These are phyloP conservation scores for Mucor circinelloides DNA, from an alignment of 371 early-diverging fungal species.

Conservation along the genomic window DNA sequence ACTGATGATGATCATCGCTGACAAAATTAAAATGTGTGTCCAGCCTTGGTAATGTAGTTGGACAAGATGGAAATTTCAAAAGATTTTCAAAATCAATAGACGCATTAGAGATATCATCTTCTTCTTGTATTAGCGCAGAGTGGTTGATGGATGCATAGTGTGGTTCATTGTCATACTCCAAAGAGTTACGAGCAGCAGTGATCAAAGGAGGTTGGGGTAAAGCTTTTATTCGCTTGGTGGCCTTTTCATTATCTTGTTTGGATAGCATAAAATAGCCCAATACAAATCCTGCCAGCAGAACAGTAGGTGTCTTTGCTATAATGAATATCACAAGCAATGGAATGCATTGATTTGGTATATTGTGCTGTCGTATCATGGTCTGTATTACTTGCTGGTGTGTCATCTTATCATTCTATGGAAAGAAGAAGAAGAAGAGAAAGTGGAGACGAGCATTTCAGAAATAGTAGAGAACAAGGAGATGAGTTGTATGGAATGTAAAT, in stretches of 20 bases:
- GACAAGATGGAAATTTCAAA: conserved; percentile 18
- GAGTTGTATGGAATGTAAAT: background rate
- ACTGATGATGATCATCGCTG: conserved; percentile 2
- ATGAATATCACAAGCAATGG: conserved; percentile 9
- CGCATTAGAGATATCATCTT: conserved; percentile 5
- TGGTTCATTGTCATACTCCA: background rate
- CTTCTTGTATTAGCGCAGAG: background rate
- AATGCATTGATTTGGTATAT: conserved; percentile 8
- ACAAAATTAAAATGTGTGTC: conserved; percentile 17
- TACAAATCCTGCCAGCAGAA: conserved; percentile 13
- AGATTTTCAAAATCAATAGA: conserved; percentile 17
- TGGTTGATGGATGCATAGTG: background rate
- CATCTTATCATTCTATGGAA: background rate
- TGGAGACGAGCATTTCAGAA: background rate
- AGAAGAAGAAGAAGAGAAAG: background rate
- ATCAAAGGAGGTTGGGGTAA: background rate
- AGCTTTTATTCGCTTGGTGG: background rate
- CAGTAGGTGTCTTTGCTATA: conserved; percentile 13
- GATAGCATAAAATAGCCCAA: conserved; percentile 4
- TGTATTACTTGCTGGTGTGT: background rate
- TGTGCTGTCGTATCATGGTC: background rate
- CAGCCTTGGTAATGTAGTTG: conserved; percentile 20
- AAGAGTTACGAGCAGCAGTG: background rate
- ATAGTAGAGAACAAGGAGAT: background rate
- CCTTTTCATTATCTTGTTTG: background rate